Conservation (phyloP, 2,329 filamentous ascomycete genomes). For the Monosporascus ibericus region DNA sequence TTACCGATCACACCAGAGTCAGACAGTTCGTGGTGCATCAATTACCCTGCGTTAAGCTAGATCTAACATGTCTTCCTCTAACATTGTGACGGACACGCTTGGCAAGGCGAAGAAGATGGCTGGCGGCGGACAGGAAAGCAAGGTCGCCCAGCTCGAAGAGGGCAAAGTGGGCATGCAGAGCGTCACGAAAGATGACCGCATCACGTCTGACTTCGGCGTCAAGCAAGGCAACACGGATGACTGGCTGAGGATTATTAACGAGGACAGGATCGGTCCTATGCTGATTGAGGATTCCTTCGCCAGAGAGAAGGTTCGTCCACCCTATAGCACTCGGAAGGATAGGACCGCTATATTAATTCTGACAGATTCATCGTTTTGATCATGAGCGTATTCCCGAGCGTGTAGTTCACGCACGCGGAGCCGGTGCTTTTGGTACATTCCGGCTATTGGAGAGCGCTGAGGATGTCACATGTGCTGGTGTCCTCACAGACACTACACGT, state of each 20-base stretch:
- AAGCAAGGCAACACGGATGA: constrained; percentile 69
- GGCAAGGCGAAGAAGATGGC: constrained; percentile 33
- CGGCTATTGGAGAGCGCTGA: constrained; percentile 60
- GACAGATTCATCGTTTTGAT: constrained; percentile 61
- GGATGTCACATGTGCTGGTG: constrained; percentile 57
- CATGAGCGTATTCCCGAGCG: constrained; percentile 64
- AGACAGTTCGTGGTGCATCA: not conserved
- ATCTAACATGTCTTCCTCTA: constrained; percentile 9
- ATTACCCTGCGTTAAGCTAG: not conserved
- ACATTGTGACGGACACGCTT: constrained; percentile 25
- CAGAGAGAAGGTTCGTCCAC: constrained; percentile 57
- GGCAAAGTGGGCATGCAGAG: constrained; percentile 54
- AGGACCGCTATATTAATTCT: not conserved
- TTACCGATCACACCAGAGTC: not conserved
- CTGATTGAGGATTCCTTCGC: constrained; percentile 69
- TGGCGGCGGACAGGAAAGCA: constrained; percentile 39
- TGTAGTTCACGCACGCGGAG: constrained; percentile 64
- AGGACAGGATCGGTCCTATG: constrained; percentile 59
- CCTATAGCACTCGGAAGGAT: too few relatives aligned
- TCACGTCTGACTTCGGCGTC: constrained; percentile 74
- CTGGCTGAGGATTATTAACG: constrained; percentile 62
- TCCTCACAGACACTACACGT: constrained; percentile 62
- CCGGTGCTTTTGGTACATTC: constrained; percentile 66
- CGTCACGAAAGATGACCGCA: constrained; percentile 48
- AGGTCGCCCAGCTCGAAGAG: constrained; percentile 54